Evolutionary conservation across 805 yeast species (phyloP).

Genomic region (Kodamaea hsintzibuensis): DNA sequence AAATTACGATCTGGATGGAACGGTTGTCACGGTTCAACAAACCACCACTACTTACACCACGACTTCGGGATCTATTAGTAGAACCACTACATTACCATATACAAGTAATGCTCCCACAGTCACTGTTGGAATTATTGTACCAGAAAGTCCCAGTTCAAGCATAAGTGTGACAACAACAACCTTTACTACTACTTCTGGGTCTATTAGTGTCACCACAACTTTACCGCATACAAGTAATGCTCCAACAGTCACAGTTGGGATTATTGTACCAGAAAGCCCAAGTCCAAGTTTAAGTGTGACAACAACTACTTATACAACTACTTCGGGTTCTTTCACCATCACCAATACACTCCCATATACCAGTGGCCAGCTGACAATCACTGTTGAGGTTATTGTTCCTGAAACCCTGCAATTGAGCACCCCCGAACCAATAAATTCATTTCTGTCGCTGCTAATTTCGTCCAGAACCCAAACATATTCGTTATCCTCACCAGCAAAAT

Average conservation of each 20-base stretch:
- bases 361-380: neutral
- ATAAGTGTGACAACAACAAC: neutral
- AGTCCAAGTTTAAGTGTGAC: neutral
- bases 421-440: neutral
- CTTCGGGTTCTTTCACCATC: constrained; percentile 2
- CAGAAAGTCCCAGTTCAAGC: neutral
- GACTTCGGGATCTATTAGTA: constrained; percentile 2
- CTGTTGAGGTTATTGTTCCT: constrained; percentile 7
- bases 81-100: constrained; percentile 7
- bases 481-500: neutral
- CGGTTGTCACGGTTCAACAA: neutral
- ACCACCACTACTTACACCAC: constrained; percentile 2
- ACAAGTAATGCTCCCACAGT: constrained; percentile 3
- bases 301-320: neutral
- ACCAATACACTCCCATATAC: constrained; percentile 7
- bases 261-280: constrained; percentile 3
- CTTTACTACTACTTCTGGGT: neutral
- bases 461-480: neutral
- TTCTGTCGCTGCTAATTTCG: neutral
- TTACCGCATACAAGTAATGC: constrained; percentile 3
- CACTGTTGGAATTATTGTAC: constrained; percentile 9
- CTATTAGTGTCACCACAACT: constrained; percentile 7
- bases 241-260: constrained; percentile 8
- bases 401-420: neutral
- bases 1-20: neutral